Conservation (phyloP, 805 yeast species). For the Candida ficus region DNA sequence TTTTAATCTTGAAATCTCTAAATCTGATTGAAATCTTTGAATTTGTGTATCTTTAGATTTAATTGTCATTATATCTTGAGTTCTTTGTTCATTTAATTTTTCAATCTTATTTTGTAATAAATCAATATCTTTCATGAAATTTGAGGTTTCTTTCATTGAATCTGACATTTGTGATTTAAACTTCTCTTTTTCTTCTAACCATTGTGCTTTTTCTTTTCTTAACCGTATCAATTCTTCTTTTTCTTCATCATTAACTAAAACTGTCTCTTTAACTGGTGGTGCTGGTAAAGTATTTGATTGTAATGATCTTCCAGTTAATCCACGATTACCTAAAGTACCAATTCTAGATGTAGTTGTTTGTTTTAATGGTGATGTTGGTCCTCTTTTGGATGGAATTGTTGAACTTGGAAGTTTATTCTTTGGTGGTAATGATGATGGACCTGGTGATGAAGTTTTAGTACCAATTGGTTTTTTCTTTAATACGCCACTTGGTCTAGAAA, state of each 20-base stretch:
- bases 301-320: constrained; percentile 40
- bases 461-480: constrained; percentile 12
- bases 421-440: constrained; percentile 7
- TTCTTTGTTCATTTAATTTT: constrained; percentile 43
- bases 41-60: constrained; percentile 71
- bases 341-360: constrained; percentile 22
- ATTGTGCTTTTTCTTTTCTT: constrained; percentile 44
- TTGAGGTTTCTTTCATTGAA: constrained; percentile 24
- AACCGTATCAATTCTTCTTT: constrained; percentile 45
- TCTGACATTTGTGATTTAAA: constrained; percentile 25
- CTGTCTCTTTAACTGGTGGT: constrained; percentile 1
- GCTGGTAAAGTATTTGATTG: constrained; percentile 9
- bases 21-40: constrained; percentile 52
- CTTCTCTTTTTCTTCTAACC: constrained; percentile 28
- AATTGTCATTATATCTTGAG: constrained; percentile 42
- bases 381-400: constrained; percentile 59
- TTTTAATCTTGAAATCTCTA: constrained; percentile 51
- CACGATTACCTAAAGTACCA: constrained; percentile 18
- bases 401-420: constrained; percentile 17
- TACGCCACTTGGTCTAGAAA: constrained; percentile 4
- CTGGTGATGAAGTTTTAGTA: constrained; percentile 13
- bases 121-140: constrained; percentile 25
- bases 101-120: constrained; percentile 28
- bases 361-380: constrained; percentile 67
- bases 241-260: constrained; percentile 16